phyloP scores from a whole-genome alignment of 345 rosid species.

The Sonneratia caseolaris region DNA sequence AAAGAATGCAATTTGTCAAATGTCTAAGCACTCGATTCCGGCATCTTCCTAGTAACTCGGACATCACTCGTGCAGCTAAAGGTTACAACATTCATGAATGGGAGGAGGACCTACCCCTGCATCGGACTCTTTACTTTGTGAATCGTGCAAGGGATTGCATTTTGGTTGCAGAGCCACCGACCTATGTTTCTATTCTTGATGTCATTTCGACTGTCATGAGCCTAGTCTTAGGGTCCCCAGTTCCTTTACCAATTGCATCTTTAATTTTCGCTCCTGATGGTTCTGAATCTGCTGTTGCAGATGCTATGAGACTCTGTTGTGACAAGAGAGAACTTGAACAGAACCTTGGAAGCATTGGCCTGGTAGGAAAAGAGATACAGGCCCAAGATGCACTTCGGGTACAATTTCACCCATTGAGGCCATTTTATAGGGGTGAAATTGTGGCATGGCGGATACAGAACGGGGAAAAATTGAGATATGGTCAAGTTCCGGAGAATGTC shows the following conservation, averaged over 20 bases:
- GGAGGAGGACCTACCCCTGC: slow-evolving; percentile 50
- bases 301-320: slow-evolving; percentile 49
- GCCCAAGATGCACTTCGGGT: slow-evolving; percentile 78
- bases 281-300: slow-evolving; percentile 50
- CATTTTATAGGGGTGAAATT: slow-evolving; percentile 85
- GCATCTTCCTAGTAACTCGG: slow-evolving; percentile 54
- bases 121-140: slow-evolving; percentile 58
- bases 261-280: slow-evolving; percentile 72
- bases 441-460: slow-evolving; percentile 74
- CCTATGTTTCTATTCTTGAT: slow-evolving; percentile 60
- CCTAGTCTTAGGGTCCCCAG: slow-evolving; percentile 66
- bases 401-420: slow-evolving; percentile 87
- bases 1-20: slow-evolving; percentile 66
- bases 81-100: slow-evolving; percentile 54
- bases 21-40: slow-evolving; percentile 57
- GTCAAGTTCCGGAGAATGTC: slow-evolving; percentile 87
- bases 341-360: slow-evolving; percentile 23
- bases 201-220: slow-evolving; percentile 69
- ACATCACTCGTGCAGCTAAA: slow-evolving; percentile 48
- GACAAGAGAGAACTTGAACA: slow-evolving; percentile 39
- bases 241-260: slow-evolving; percentile 60
- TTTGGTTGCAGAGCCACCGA: slow-evolving; percentile 79
- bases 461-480: slow-evolving; percentile 84
- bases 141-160: slow-evolving; percentile 41
- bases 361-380: slow-evolving; percentile 62